Evolutionary conservation across 345 rosid genomes (phyloP).

Genomic region (Brassica cretica): DNA sequence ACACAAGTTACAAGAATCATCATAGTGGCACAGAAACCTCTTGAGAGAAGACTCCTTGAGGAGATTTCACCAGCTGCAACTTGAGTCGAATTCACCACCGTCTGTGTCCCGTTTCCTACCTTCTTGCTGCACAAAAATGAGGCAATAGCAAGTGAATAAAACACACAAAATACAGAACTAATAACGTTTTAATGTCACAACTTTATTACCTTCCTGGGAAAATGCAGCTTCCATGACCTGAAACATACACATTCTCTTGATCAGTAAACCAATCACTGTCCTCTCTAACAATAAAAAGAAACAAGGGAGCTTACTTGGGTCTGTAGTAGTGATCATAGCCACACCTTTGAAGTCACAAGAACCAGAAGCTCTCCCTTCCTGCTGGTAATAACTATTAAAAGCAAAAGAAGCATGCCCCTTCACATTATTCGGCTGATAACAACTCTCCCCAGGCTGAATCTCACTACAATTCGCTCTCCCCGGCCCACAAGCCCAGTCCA

Average conservation of each 20-base stretch:
- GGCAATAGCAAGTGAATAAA: not conserved
- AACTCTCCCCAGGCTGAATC: constrained; percentile 88
- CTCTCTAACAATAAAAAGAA: not conserved
- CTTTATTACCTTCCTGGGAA: constrained; percentile 88
- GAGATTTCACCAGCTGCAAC: constrained; percentile 31
- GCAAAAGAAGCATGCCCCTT: constrained; percentile 89
- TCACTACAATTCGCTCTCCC: constrained; percentile 89
- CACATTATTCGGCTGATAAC: constrained; percentile 89
- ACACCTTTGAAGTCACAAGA: constrained; percentile 97
- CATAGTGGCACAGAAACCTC: constrained; percentile 25
- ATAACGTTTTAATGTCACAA: not conserved
- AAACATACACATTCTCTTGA: not conserved
- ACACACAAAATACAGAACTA: not conserved
- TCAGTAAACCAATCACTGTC: constrained; percentile 13
- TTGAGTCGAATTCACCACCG: constrained; percentile 58
- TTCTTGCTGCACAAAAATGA: constrained; percentile 57
- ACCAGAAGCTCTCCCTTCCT: constrained; percentile 68
- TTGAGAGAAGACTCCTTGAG: constrained; percentile 27
- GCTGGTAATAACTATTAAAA: constrained; percentile 95
- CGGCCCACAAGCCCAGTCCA: constrained; percentile 98
- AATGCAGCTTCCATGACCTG: constrained; percentile 92
- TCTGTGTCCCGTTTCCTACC: constrained; percentile 62
- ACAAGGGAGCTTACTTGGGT: constrained; percentile 73
- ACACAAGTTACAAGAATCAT: constrained; percentile 45
- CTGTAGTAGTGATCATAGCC: constrained; percentile 90